Base-by-base conservation (phyloP, 768 basidiomycete genomes). In the Leucosporidium scottii region DNA sequence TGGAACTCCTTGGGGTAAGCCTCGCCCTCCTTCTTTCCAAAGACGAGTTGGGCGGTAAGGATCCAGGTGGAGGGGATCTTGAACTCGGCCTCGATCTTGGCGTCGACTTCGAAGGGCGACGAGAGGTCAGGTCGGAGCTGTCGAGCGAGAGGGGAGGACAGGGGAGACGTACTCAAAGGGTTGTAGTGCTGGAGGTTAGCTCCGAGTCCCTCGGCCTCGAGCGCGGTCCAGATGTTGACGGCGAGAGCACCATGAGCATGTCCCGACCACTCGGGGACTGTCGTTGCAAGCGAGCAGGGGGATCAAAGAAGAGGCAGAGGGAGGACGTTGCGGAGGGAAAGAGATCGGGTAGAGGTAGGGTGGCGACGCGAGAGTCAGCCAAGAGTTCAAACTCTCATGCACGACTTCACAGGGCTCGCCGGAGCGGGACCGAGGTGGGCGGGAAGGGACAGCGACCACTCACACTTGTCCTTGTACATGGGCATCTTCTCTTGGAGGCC, bases 181-280 rank as follows among this genome's bases (percentile, higher is more conserved):
- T 56, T 65, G 66, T 75, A 76, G 65, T 74, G 75, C 74, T 77
- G 77, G 17, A 80, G 67, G 47, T 61, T 72, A 17, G 78, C 78
- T 59, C 80, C 80, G 61, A 79, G 70, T 15, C 78, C 78, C 55
- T 78, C 78, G 25, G 66, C 65, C 50, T 74, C 73, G 18, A 80
- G 68, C 0, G 78, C 75, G 30, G 77, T 78, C 79, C 79, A 79
- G 55, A 75, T 68, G 68, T 75, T 72, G 60, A 74, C 73, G 36
- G 78, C 76, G n/a, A 77, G 68, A 67, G 79, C 77, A 65, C 77
- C 78, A 27, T 76, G 66, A 0, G 78, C 65, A 66, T 77, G 71
- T 50, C 77, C 75, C 21, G 73, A 62, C 77, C 76, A 77, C 55
- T 27, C 6, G 47, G 39, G 39, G 39, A 44, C 39, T 44, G 39